These are phyloP conservation scores for Eimeria maxima DNA, from an alignment of 169 alveolate genomes.

Conservation along the genomic window DNA sequence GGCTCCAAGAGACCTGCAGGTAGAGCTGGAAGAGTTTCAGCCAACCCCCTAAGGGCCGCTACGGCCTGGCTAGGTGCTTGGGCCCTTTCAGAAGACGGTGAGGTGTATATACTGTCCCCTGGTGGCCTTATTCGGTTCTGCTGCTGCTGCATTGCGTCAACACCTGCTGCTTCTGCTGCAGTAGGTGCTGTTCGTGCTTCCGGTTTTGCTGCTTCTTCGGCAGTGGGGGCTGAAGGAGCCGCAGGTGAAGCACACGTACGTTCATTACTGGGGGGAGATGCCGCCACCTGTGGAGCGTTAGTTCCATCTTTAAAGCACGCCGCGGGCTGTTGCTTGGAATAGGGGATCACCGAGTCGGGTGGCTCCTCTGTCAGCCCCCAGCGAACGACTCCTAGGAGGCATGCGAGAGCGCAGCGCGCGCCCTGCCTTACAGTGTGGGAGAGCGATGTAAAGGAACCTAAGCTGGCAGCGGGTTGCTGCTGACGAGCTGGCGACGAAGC, in stretches of 20 bases:
- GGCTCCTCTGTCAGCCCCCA: conserved; percentile 15
- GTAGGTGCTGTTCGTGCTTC: background rate
- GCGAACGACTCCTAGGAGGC: conserved; percentile 20
- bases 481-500: background rate
- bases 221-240: background rate
- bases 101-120: background rate
- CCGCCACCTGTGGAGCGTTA: background rate
- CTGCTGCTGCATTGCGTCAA: background rate
- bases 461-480: conserved; percentile 9
- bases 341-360: background rate
- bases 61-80: background rate
- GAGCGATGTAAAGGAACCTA: conserved; percentile 46
- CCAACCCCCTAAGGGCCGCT: conserved; percentile 29
- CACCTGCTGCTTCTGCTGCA: background rate
- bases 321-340: too few relatives aligned
- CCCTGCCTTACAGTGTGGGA: conserved; percentile 38
- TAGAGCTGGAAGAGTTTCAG: conserved; percentile 56
- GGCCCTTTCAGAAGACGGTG: background rate
- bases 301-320: background rate
- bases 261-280: background rate
- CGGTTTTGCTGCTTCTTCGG: background rate
- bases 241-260: background rate
- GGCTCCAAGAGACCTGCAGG: conserved; percentile 63
- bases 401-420: conserved; percentile 33
- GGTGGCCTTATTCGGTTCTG: background rate